Base-by-base conservation (phyloP, 1,284 basidiomycete genomes). In the Leccinum subrobustum region DNA sequence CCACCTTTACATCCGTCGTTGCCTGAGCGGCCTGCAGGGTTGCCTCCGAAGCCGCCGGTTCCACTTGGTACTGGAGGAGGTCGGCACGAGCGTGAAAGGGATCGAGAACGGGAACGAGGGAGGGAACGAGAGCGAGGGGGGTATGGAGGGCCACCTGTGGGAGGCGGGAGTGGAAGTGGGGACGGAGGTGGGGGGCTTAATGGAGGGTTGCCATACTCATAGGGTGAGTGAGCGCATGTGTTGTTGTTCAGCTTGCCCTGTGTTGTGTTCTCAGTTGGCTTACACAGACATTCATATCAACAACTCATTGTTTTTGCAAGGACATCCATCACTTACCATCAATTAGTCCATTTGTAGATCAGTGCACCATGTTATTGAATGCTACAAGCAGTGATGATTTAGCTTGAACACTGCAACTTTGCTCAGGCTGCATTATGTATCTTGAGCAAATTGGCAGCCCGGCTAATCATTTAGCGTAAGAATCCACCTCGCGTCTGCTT, bases 151-250 rank as follows among this genome's bases (percentile, higher is more conserved):
- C 31, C 60, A 16, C 4, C 20, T 3, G 11, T 39, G 7, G 68
- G 53, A 18, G 58, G 47, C 4, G 61, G 52, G 20, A 53, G 60
- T n/a, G 64, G 50, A 16, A 62, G 37, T n/a, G 67, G 53, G n/a
- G 39, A 44, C 3, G 59, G 62, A 4, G 53, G 33, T 25, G 63
- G 60, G 16, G 69, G 67, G 31, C 63, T 70, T 55, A 67, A 59
- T 37, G 69, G 61, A 6, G 68, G 65, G 12, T 60, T 69, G 18
- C 68, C 68, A 4, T 69, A 69, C 29, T 69, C 70, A 52, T 69
- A 67, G 39, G 54, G 51, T 48, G 27, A 44, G 25, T 14, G 18
- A 50, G 50, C 47, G 5, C 33, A 60, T 35, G 62, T 59, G 39
- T 33, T 11, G 29, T 50, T 25, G 35, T 33, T 9, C 6, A 23